These are phyloP conservation scores for Phytophthora boehmeriae DNA, from an alignment of 352 stramenopile species.

Conservation along the genomic window DNA sequence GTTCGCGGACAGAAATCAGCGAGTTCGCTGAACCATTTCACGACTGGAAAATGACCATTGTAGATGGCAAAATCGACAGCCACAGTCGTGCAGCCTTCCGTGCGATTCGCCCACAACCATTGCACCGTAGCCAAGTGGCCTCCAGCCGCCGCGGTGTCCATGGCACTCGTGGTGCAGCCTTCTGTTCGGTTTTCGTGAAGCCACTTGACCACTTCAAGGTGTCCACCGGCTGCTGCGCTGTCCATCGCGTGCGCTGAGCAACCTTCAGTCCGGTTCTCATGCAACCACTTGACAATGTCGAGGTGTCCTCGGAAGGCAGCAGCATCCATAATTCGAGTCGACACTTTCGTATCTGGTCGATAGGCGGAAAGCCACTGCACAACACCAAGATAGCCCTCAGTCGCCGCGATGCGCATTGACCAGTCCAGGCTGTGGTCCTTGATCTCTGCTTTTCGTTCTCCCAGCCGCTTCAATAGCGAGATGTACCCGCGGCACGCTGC, in stretches of 20 bases:
- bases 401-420: constrained; percentile 53
- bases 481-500: constrained; percentile 56
- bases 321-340: constrained; percentile 66
- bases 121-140: constrained; percentile 58
- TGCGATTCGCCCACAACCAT: constrained; percentile 60
- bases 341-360: constrained; percentile 33
- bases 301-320: constrained; percentile 66
- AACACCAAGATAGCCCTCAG: constrained; percentile 40
- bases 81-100: constrained; percentile 68
- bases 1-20: constrained; percentile 28
- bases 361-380: constrained; percentile 50
- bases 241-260: constrained; percentile 69
- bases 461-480: constrained; percentile 51
- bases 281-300: constrained; percentile 60
- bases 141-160: constrained; percentile 61
- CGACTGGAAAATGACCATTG: constrained; percentile 68
- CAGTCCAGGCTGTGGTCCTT: constrained; percentile 60
- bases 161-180: constrained; percentile 63
- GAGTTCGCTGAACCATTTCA: constrained; percentile 57
- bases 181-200: constrained; percentile 59
- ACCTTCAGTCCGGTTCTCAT: constrained; percentile 57
- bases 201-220: constrained; percentile 61
- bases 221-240: constrained; percentile 55
- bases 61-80: constrained; percentile 72
- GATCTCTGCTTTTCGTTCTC: constrained; percentile 42